Conservation (phyloP, 306 rosid genomes). For the Fragaria nilgerrensis region DNA sequence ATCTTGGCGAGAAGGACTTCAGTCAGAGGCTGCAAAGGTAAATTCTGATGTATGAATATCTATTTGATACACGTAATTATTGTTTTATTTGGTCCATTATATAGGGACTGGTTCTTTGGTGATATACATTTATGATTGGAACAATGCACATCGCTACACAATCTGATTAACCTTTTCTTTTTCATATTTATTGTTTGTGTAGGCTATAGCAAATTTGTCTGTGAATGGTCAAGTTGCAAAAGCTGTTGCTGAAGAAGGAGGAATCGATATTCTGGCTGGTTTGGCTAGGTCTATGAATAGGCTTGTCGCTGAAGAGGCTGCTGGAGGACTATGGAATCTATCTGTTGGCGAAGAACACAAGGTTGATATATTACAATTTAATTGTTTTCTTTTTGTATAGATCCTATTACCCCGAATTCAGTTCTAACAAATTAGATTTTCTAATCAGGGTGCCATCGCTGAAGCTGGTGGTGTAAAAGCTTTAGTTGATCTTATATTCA, state of each 20-base stretch:
- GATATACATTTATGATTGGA: slow-evolving; percentile 13
- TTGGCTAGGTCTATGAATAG: slow-evolving; percentile 98
- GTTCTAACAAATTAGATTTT: slow-evolving; percentile 31
- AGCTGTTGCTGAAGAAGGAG: slow-evolving; percentile 99
- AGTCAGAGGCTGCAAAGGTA: slow-evolving; percentile 99
- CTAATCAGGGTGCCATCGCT: slow-evolving; percentile 83
- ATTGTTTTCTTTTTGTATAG: slow-evolving; percentile 4
- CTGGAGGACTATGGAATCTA: slow-evolving; percentile 99
- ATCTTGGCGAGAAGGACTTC: slow-evolving; percentile 99
- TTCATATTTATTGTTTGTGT: slow-evolving; percentile 18
- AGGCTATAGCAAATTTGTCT: slow-evolving; percentile 99
- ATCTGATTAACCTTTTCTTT: slow-evolving; percentile 7
- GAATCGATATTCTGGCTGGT: slow-evolving; percentile 90
- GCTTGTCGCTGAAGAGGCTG: slow-evolving; percentile 99
- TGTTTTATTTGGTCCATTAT: background rate
- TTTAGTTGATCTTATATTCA: slow-evolving; percentile 94
- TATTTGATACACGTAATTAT: background rate
- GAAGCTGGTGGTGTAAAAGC: slow-evolving; percentile 98
- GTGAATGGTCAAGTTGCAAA: slow-evolving; percentile 95
- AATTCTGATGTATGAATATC: slow-evolving; percentile 13
- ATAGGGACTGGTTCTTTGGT: slow-evolving; percentile 18
- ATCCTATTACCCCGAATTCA: slow-evolving; percentile 20
- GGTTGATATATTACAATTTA: slow-evolving; percentile 44
- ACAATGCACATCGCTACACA: slow-evolving; percentile 5
- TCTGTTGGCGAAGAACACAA: slow-evolving; percentile 99